phyloP scores from a whole-genome alignment of 495 filamentous ascomycete species.

The Penicillium manginii region DNA sequence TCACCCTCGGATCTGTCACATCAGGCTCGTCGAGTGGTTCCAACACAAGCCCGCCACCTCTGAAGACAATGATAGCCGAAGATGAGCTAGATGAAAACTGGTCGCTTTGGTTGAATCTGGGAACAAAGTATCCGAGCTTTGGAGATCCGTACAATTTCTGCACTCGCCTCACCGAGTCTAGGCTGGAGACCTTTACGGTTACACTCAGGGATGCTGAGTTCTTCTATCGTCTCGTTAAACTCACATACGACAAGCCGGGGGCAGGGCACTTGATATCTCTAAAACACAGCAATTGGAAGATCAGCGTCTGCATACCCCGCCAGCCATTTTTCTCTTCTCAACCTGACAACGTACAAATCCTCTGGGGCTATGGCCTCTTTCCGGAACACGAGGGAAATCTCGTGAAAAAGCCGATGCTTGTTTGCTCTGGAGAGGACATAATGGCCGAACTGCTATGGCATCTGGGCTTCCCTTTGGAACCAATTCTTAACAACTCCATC shows the following conservation, averaged over 20 bases:
- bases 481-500: slow-evolving; percentile 20
- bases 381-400: slow-evolving; percentile 36
- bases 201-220: neutral
- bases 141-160: neutral
- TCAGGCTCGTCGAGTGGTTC: too few species aligned
- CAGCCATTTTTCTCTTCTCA: slow-evolving; percentile 47
- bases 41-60: too few species aligned
- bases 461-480: slow-evolving; percentile 26
- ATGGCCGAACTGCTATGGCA: slow-evolving; percentile 41
- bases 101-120: neutral
- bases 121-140: neutral
- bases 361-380: slow-evolving; percentile 47
- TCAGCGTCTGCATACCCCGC: slow-evolving; percentile 1
- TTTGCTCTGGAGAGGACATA: slow-evolving; percentile 47
- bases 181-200: neutral
- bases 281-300: neutral
- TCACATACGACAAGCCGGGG: neutral
- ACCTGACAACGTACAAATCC: slow-evolving; percentile 30
- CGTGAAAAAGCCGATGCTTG: slow-evolving; percentile 45
- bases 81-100: neutral
- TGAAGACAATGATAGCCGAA: too few species aligned
- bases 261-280: neutral
- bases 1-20: too few species aligned
- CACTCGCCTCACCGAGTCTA: neutral
- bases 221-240: neutral